A percentile compares a stretch with the other conserved stretches of the same genome.
Evolutionary conservation across 371 early-diverging fungal species (phyloP).

Genomic region (Zopfochytrium polystomum): DNA sequence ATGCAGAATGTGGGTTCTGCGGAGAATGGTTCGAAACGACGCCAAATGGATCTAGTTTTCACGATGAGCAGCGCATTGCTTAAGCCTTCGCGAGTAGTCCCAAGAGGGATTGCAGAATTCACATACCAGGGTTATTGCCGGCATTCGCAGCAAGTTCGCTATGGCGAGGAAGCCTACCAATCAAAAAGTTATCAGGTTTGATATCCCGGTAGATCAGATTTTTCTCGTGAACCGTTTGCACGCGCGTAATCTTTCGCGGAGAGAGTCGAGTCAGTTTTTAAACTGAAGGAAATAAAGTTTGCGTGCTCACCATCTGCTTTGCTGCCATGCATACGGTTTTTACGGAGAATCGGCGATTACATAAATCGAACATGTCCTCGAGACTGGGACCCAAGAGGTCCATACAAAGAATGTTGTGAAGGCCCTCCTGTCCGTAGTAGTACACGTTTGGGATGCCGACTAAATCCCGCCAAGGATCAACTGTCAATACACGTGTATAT

Average conservation of each 20-base stretch:
- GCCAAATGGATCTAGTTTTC: conserved; percentile 13
- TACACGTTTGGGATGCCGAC: conserved; percentile 85
- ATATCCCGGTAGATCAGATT: conserved; percentile 98
- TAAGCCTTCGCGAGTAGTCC: background rate
- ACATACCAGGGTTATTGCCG: conserved; percentile 16
- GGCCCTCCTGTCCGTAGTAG: conserved; percentile 95
- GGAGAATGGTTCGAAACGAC: conserved; percentile 48
- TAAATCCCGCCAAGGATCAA: background rate
- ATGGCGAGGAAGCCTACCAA: conserved; percentile 72
- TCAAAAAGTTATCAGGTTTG: conserved; percentile 99
- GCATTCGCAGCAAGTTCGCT: conserved; percentile 34
- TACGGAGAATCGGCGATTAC: no score
- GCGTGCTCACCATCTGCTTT: conserved; percentile 80
- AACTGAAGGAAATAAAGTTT: background rate
- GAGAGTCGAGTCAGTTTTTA: background rate
- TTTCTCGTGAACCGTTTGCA: conserved; percentile 95
- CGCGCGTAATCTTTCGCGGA: conserved; percentile 49
- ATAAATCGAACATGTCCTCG: conserved; percentile 96
- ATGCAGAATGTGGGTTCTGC: conserved; percentile 50
- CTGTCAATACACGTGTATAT: background rate
- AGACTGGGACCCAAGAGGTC: conserved; percentile 96
- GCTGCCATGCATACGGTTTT: conserved; percentile 97
- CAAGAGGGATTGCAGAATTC: conserved; percentile 21
- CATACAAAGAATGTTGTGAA: conserved; percentile 93
- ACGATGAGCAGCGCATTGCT: background rate